Percentiles rank a stretch among this genome's conserved stretches.
Evolutionary conservation across 306 rosid genomes (phyloP).

Genomic region (Cucurbita pepo): DNA sequence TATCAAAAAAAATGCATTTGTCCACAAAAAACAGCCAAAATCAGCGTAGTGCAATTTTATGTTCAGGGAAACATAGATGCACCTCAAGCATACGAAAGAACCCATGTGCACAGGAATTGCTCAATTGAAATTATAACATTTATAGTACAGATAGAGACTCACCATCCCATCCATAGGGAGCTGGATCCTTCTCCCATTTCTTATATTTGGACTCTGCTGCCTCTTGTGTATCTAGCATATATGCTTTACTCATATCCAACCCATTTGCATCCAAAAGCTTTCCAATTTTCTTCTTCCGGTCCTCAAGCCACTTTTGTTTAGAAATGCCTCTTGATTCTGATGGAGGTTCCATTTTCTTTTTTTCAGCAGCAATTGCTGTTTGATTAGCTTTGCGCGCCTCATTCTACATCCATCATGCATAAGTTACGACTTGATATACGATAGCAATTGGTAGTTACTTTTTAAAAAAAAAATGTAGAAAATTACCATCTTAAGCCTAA

Average conservation of each 20-base stretch:
- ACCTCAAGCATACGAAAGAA: background rate
- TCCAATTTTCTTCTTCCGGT: conserved; percentile 81
- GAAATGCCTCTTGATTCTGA: conserved; percentile 85
- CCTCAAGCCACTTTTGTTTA: conserved; percentile 94
- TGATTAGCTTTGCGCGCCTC: conserved; percentile 87
- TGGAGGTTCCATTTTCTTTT: conserved; percentile 90
- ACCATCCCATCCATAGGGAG: conserved; percentile 98
- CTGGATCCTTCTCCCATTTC: conserved; percentile 98
- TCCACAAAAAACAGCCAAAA: background rate
- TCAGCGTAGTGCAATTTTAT: background rate
- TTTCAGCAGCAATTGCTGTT: conserved; percentile 76
- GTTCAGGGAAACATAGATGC: background rate
- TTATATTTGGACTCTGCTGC: conserved; percentile 72
- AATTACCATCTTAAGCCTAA: conserved; percentile 76
- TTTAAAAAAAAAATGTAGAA: background rate
- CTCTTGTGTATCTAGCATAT: conserved; percentile 93
- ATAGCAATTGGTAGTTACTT: background rate
- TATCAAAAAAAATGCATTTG: background rate
- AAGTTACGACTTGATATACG: background rate
- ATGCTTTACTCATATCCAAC: conserved; percentile 69
- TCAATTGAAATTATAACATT: background rate
- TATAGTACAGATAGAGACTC: conserved; percentile 3
- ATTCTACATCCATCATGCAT: conserved; percentile 27
- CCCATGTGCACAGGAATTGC: background rate
- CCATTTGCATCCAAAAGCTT: conserved; percentile 93